These are phyloP conservation scores for Rhizodiscina lignyota DNA, from an alignment of 495 filamentous ascomycete species.

Conservation along the genomic window DNA sequence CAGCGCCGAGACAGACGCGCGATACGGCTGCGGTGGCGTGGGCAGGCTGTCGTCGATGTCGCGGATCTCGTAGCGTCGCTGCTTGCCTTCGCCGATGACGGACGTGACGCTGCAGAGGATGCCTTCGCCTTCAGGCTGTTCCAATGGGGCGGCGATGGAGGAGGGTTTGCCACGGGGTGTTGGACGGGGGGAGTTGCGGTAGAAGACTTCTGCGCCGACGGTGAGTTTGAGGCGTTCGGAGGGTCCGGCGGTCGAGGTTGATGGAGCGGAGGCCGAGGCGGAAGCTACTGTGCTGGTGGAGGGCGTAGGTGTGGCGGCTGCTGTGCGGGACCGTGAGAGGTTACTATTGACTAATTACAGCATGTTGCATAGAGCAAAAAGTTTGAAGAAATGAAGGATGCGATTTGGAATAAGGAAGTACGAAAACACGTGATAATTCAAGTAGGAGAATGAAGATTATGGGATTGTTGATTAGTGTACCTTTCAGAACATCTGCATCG, in stretches of 20 bases:
- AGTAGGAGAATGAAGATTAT: no score
- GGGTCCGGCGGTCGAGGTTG: neutral
- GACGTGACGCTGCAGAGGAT: conserved; percentile 80
- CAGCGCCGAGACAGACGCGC: conserved; percentile 61
- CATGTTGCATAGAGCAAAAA: no score
- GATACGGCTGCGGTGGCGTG: conserved; percentile 37
- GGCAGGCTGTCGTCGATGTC: conserved; percentile 81
- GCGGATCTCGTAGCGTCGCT: conserved; percentile 83
- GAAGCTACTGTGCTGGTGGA: no score
- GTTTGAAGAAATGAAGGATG: neutral
- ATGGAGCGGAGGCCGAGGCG: neutral
- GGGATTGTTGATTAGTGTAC: no score
- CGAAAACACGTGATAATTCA: no score
- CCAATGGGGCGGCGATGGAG: neutral
- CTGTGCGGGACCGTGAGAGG: no score
- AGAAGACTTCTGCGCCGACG: conserved; percentile 70
- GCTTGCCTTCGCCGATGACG: conserved; percentile 71
- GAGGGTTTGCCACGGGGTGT: neutral
- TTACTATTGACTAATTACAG: no score
- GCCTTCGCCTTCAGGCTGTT: conserved; percentile 64
- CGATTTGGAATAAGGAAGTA: neutral
- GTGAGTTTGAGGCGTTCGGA: conserved; percentile 27
- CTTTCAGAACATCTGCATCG: no score
- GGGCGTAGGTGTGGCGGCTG: no score
- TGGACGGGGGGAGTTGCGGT: conserved; percentile 40